These are phyloP conservation scores for Austroboletus novae-zelandiae DNA, from an alignment of 1,284 basidiomycete genomes.

Conservation along the genomic window DNA sequence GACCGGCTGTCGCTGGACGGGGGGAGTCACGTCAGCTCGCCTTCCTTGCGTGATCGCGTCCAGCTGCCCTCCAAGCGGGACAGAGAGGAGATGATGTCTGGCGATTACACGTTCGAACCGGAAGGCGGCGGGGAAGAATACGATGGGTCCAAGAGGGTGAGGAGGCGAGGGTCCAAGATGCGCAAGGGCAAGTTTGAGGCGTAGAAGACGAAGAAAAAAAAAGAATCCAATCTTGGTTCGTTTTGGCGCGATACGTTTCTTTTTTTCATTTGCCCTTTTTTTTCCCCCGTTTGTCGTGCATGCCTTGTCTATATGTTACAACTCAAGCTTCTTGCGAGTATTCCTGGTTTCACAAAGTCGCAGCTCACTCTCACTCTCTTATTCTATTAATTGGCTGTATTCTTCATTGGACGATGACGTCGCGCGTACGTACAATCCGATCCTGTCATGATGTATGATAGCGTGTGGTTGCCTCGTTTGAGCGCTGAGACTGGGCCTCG, in stretches of 20 bases:
- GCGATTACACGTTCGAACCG: conserved; percentile 14
- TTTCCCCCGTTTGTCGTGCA: not conserved
- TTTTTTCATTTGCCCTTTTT: not conserved
- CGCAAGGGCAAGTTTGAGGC: conserved; percentile 22
- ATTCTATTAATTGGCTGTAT: conserved; percentile 20
- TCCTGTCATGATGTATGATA: not conserved
- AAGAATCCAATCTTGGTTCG: not conserved
- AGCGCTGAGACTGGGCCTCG: not conserved
- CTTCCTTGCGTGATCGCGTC: conserved; percentile 42
- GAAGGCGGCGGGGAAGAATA: conserved; percentile 23
- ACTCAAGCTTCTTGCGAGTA: not conserved
- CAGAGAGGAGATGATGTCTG: conserved; percentile 35
- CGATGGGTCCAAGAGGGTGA: conserved; percentile 22
- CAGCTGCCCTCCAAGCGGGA: conserved; percentile 39
- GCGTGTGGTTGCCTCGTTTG: not conserved
- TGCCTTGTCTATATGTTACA: conserved; percentile 3
- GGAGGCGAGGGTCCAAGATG: conserved; percentile 16
- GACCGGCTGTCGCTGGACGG: conserved; percentile 37
- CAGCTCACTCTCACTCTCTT: conserved; percentile 12
- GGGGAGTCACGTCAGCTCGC: conserved; percentile 12
- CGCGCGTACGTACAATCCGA: not conserved
- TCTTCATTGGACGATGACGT: conserved; percentile 10
- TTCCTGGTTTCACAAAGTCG: not conserved
- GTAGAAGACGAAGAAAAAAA: not conserved
- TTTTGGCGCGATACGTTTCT: not conserved